These are phyloP conservation scores for Astraeus odoratus DNA, from an alignment of 768 basidiomycete species.

Conservation along the genomic window DNA sequence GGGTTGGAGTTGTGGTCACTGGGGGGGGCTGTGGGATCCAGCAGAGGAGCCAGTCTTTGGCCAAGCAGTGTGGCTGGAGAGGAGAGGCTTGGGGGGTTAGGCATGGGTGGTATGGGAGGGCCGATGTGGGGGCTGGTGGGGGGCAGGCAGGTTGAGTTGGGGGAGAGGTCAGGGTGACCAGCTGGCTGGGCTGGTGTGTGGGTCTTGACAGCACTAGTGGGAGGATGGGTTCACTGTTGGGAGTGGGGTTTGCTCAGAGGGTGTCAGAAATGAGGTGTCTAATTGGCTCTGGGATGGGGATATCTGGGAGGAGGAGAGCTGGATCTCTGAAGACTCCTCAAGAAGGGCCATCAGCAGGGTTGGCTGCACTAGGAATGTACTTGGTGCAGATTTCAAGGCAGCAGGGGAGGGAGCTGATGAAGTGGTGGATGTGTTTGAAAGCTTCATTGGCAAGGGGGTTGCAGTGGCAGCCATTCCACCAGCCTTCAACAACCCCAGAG, in stretches of 20 bases:
- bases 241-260: neutral
- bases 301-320: constrained; percentile 3
- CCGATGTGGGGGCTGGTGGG: neutral
- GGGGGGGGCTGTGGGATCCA: constrained; percentile 19
- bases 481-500: neutral
- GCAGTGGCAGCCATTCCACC: neutral
- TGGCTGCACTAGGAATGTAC: neutral
- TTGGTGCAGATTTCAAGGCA: neutral
- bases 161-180: no score
- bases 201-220: no score
- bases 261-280: neutral
- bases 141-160: no score
- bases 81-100: constrained; percentile 14
- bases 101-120: constrained; percentile 6
- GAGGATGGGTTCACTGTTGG: no score
- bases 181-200: no score
- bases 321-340: neutral
- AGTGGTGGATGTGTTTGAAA: constrained; percentile 6
- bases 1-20: no score
- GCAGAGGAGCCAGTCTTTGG: constrained; percentile 16
- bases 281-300: constrained; percentile 6
- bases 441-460: constrained; percentile 5
- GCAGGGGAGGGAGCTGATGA: neutral
- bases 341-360: constrained; percentile 4
- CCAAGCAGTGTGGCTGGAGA: constrained; percentile 24